Evolutionary conservation across 768 basidiomycete species (phyloP), one percentile per base, ranked within the genome.

Genomic region (Royoungia palumana): DNA sequence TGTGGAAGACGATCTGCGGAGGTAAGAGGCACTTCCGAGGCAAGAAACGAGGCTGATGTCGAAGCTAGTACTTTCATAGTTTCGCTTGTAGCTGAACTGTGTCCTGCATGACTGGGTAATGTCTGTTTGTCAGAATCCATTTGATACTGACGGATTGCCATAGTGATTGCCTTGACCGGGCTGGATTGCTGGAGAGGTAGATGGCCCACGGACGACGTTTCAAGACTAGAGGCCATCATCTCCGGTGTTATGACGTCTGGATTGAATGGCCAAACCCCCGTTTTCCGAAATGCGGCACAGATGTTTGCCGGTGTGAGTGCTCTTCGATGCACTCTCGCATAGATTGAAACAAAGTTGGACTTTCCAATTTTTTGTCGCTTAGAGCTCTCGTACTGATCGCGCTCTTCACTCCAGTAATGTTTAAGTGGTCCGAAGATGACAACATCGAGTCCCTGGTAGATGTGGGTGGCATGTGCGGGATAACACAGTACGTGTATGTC

Each of bases 231-330:
- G 6, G 57, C 59, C 56, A 66, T 58, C 50, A 55, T 52, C 7
- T 50, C 46, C 5, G 24, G 19, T 34, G 58, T 55, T 11, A 69
- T 43, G 1, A 54, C 53, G 27, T 47, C 22, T 2, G 61, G 55
- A 49, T 63, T 51, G 47, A 62, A 59, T 24, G 68, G 66, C 22
- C 46, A 49, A 3, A 67, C 46, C 5, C 66, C 65, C 6, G 35
- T 44, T 19, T 35, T 35, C 11, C 8, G 9, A 35, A 44, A 44
- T 13, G 42, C 21, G n/a, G 34, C 11, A 17, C 16, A 14, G 16
- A 43, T 43, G 16, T 30, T 14, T 32, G 13, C 17, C 21, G 42
- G 30, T 19, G 27, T 34, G 4, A 43, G 27, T 17, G 32, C 20
- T 6, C 20, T 44, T 34, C 25, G 22, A 24, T 44, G 43, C 10